Evolutionary conservation across 805 yeast genomes (phyloP), one percentile per base, ranked within the genome.

Genomic region (Wickerhamiella azyma): DNA sequence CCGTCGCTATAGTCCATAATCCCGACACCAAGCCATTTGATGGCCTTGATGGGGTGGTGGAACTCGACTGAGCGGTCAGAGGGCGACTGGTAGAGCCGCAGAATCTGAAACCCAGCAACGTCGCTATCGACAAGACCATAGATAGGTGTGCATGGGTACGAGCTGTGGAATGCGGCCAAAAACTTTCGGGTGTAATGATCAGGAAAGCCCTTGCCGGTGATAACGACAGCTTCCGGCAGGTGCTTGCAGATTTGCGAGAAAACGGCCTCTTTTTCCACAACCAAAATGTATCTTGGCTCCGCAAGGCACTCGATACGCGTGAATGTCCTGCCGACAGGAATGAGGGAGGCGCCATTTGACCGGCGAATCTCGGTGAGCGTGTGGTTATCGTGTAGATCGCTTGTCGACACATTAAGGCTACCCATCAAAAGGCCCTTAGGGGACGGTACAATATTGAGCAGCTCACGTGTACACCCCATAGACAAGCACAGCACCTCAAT

Each of bases 191-290:
- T 77, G 5, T 71, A 59, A 10, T 65, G 54, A 56, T 80, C 86
- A 0, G 86, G 85, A 53, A 67, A 78, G 4, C 86, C 86, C 55
- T 74, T 75, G 0, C 82, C 85, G 0, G 84, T 77, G 4, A 78
- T 52, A 0, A 74, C 30, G 9, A 71, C 49, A 10, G 55, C 55
- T 17, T 54, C 50, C 9, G 51, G 39, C 9, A 60, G 44, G 7
- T 48, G 47, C 2, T 47, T 45, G 29, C 59, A 57, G 8, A 68
- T 48, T 13, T 61, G 60, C 14, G 65, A 51, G 43, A 71, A 66
- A 3, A 67, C 66, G 1, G 75, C 64, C 50, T 75, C 79, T 48
- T 75, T 75, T 53, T 75, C 79, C 8, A 75, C 60, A 0, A 75
- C 64, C 7, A 72, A 47, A 1, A 75, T 59, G 44, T 57, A 63